Evolutionary conservation across 2,329 filamentous ascomycete species (phyloP), one percentile per base, ranked within the genome.

Genomic region (Colletotrichum gloeosporioides): DNA sequence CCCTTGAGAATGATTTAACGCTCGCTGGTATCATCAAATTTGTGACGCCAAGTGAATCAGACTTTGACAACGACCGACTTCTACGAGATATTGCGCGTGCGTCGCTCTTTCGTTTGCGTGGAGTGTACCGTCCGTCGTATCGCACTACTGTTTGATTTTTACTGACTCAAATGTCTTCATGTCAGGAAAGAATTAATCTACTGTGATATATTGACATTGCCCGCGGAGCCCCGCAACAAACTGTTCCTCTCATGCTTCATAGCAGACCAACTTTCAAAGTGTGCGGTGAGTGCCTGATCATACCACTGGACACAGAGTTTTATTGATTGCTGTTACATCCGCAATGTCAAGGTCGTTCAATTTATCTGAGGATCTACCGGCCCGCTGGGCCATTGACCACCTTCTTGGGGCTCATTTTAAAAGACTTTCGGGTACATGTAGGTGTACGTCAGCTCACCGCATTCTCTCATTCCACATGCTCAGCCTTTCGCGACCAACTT

Each of bases 271-370:
- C 22, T 22, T 22, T 22, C 22, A 22, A 22, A 22, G 22, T 22
- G 22, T 22, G 22, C 22, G 22, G 22, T 10, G 39, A n/a, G 39
- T 44, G 9, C 39, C 2, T 1, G 18, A n/a, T 3, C 9, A 10
- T 32, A 32, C 31, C 9, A 12, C 9, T 12, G 16, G 5, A 44
- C 4, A 4, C 39, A n/a, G 4, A 44, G 18, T 44, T 3, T 44
- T n/a, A n/a, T 12, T 44, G 5, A 44, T 12, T 44, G 18, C 9
- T n/a, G 18, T 6, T 12, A 18, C 3, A n/a, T 44, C 9, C 39
- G 2, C 2, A n/a, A 44, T 5, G 6, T 2, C 2, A 49, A n/a
- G 18, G 0, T 9, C 18, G n/a, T 12, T 49, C 1, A 12, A n/a
- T n/a, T 6, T n/a, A n/a, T 3, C 1, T n/a, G 9, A 49, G 39